Evolutionary conservation across 1,284 basidiomycete species (phyloP), one percentile per base, ranked within the genome.

Genomic region (Fistulina hepatica): DNA sequence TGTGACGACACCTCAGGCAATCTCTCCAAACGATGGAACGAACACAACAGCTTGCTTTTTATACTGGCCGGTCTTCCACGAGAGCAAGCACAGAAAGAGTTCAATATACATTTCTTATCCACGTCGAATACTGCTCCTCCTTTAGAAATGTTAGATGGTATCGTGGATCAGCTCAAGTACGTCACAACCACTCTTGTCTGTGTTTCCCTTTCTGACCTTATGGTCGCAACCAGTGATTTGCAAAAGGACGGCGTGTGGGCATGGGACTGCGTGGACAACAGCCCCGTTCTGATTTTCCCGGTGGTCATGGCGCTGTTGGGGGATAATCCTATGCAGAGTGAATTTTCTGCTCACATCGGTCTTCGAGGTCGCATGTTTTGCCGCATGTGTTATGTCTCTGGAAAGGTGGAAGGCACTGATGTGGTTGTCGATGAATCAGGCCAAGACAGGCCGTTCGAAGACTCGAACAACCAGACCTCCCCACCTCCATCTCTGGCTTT

Each of bases 1-100:
- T 63, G 62, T 34, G 60, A 65, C 34, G 60, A 66, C 41, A 64
- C 59, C 0, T 65, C 60, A 0, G 63, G 62, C 0, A 65, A 66
- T 41, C 21, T 51, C 0, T 64, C 59, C 0, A 64, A 64, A 42
- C 58, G 59, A 38, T 65, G 60, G 60, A 65, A 66, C 37, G 52
- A 61, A 26, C 63, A 66, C 41, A 64, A 64, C 34, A 55, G 51
- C 2, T 56, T 57, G 15, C 45, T 63, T 0, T 56, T 61, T 33
- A 55, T 52, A 1, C 39, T 47, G 2, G 49, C 54, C 8, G 53
- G 56, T 4, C 52, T 62, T 0, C 50, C 55, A 3, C 48, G 51
- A 4, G 30, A 34, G 22, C 16, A 48, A n/a, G 33, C 37, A 5
- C 48, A 53, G 4, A 41, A 42, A 15, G 50, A 55, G 31, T 56